Conservation (phyloP, 116 monocot genomes). For the Thalassia testudinum region DNA sequence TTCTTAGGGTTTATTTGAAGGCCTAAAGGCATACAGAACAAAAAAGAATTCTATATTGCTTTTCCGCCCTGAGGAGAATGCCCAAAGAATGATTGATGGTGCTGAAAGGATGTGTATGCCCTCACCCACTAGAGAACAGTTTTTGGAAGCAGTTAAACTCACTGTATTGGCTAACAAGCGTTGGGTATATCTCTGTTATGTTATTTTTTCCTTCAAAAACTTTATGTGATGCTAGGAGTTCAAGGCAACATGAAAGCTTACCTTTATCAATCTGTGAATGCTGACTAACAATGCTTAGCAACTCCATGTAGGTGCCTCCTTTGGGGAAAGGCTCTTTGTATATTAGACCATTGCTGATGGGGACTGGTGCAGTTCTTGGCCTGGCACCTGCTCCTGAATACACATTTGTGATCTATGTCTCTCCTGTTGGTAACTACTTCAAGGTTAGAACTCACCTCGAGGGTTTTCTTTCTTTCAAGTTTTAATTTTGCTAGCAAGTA, state of each 20-base stretch:
- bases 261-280: too few species aligned
- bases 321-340: slow-evolving; percentile 76
- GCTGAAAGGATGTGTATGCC: slow-evolving; percentile 94
- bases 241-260: neutral
- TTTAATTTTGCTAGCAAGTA: neutral
- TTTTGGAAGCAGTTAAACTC: slow-evolving; percentile 72
- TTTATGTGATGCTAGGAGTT: neutral
- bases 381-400: slow-evolving; percentile 81
- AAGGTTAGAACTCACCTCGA: too few species aligned
- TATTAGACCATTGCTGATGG: slow-evolving; percentile 73
- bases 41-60: slow-evolving; percentile 67
- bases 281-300: neutral
- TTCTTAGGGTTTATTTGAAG: slow-evolving; percentile 34
- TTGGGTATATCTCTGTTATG: slow-evolving; percentile 32
- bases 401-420: slow-evolving; percentile 76
- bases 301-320: slow-evolving; percentile 56
- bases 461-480: neutral
- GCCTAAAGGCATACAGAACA: slow-evolving; percentile 77
- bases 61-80: slow-evolving; percentile 94
- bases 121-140: slow-evolving; percentile 61
- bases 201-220: too few species aligned
- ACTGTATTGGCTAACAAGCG: slow-evolving; percentile 78
- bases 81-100: slow-evolving; percentile 51
- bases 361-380: slow-evolving; percentile 76
- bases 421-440: slow-evolving; percentile 91